Percentiles rank a stretch among this genome's conserved stretches.
Conservation (phyloP, 345 rosid species). For the Salix caprea region DNA sequence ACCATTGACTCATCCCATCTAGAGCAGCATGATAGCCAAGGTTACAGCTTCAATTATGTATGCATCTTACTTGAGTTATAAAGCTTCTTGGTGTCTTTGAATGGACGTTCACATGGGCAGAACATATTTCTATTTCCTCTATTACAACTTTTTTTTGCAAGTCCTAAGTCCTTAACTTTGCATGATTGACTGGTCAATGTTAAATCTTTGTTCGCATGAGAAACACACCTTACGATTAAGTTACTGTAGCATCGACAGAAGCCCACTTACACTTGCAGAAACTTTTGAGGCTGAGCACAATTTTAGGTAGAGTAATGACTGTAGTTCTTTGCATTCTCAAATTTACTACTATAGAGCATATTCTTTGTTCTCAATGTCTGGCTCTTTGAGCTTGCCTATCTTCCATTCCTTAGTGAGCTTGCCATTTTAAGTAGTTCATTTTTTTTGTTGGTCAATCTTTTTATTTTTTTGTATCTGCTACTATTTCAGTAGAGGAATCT, state of each 20-base stretch:
- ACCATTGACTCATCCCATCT: not conserved
- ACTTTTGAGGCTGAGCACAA: not conserved
- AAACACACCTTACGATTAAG: not conserved
- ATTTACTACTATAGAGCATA: no score
- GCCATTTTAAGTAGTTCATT: not conserved
- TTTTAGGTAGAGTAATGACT: not conserved
- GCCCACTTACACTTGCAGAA: not conserved
- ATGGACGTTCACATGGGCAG: not conserved
- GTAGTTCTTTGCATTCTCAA: not conserved
- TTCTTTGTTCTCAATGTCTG: not conserved
- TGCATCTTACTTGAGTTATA: not conserved
- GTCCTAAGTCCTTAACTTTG: not conserved
- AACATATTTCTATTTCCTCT: not conserved
- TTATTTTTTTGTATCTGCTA: not conserved
- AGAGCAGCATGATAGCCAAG: not conserved
- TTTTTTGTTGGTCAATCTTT: no score
- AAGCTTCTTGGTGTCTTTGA: not conserved
- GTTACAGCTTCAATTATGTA: not conserved
- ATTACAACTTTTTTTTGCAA: not conserved
- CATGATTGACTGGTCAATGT: not conserved
- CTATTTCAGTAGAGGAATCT: not conserved
- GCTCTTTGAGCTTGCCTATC: not conserved
- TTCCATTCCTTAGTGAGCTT: not conserved
- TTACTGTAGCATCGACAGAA: not conserved
- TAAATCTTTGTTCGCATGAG: not conserved